These are phyloP conservation scores for Lathyrus sativus DNA, from an alignment of 306 rosid species.

Conservation along the genomic window DNA sequence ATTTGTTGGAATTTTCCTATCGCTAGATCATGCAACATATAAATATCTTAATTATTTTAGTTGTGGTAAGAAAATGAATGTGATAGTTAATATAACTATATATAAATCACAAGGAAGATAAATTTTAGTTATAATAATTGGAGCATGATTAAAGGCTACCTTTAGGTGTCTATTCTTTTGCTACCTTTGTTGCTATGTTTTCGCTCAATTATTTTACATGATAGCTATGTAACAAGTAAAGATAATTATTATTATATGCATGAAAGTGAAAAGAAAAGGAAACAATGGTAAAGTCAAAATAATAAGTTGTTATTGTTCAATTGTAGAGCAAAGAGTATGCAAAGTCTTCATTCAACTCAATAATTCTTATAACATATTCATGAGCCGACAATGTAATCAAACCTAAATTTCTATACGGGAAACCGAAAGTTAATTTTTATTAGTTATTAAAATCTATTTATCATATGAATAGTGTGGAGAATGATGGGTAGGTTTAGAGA, in stretches of 20 bases:
- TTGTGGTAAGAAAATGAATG: slow-evolving; percentile 4
- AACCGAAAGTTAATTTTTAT: slow-evolving; percentile 18
- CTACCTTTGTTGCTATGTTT: slow-evolving; percentile 19
- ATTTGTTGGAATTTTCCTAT: slow-evolving; percentile 29
- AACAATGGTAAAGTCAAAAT: slow-evolving; percentile 28
- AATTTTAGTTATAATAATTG: slow-evolving; percentile 10
- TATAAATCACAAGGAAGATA: slow-evolving; percentile 24
- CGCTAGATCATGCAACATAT: not conserved
- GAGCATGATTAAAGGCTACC: slow-evolving; percentile 30
- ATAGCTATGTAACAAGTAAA: slow-evolving; percentile 42
- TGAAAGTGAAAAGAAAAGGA: slow-evolving; percentile 38
- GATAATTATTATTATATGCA: slow-evolving; percentile 12
- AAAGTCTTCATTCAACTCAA: slow-evolving; percentile 36
- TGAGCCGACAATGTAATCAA: slow-evolving; percentile 27
- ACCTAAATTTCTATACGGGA: slow-evolving; percentile 29
- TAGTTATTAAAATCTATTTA: not conserved
- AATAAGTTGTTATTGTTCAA: slow-evolving; percentile 37
- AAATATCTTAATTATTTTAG: slow-evolving; percentile 22
- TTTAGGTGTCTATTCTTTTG: slow-evolving; percentile 33
- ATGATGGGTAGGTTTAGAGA: too few species aligned
- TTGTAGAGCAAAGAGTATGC: slow-evolving; percentile 29
- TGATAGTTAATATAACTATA: not conserved
- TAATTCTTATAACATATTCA: slow-evolving; percentile 29
- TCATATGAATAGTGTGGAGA: too few species aligned
- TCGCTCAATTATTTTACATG: slow-evolving; percentile 39